Conservation (phyloP, 2,329 filamentous ascomycete species). For the Taxawa tesnikishii region DNA sequence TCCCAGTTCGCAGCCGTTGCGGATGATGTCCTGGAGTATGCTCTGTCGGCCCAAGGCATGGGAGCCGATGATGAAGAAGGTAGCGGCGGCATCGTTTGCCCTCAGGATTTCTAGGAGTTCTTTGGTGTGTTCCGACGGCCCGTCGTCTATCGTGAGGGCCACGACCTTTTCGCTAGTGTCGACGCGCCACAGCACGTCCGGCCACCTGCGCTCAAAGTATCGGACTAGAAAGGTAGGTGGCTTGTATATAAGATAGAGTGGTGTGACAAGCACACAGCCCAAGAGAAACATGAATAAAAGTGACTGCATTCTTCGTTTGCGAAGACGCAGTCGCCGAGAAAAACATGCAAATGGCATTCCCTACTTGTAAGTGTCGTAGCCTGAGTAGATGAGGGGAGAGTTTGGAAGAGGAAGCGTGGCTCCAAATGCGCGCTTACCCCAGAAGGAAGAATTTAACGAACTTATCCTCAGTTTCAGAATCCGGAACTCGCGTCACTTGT, state of each 20-base stretch:
- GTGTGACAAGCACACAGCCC: no score
- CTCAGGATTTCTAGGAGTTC: constrained; percentile 59
- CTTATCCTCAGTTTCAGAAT: no score
- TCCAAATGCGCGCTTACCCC: no score
- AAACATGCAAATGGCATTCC: no score
- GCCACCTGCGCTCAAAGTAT: background rate
- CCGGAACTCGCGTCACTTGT: no score
- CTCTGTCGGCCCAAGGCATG: constrained; percentile 27
- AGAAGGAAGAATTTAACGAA: no score
- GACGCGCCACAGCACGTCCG: background rate
- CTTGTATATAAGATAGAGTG: background rate
- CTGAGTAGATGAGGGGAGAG: no score
- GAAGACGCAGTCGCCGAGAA: no score
- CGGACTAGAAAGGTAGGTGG: background rate
- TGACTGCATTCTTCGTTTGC: no score
- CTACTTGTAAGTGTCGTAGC: no score
- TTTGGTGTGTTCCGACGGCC: constrained; percentile 58
- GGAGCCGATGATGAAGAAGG: constrained; percentile 78
- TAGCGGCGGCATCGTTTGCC: constrained; percentile 55
- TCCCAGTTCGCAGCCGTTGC: constrained; percentile 49
- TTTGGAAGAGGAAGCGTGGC: no score
- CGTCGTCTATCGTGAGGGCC: constrained; percentile 72
- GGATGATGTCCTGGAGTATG: constrained; percentile 39
- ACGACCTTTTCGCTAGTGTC: background rate
- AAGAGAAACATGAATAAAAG: no score